These are phyloP conservation scores for Gaultheria prostrata DNA, from an alignment of 148 eudicot genomes.

Conservation along the genomic window DNA sequence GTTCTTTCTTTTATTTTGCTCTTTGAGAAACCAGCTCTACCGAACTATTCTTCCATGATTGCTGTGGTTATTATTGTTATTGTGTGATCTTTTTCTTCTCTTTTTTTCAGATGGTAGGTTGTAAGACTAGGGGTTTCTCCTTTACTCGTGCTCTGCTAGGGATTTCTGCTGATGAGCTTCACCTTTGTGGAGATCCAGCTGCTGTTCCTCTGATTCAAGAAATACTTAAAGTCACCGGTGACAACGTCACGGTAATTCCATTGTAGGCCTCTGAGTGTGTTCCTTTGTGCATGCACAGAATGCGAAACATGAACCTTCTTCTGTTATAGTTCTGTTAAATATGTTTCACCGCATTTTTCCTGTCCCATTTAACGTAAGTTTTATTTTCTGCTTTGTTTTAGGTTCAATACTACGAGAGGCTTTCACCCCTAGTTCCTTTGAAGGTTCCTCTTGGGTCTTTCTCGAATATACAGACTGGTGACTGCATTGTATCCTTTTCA, in stretches of 20 bases:
- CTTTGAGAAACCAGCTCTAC: not conserved
- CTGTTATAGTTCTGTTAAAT: not conserved
- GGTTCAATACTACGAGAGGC: constrained; percentile 83
- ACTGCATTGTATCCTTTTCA: constrained; percentile 92
- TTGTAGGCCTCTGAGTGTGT: not conserved
- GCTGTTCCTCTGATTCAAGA: constrained; percentile 84
- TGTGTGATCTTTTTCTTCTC: not conserved
- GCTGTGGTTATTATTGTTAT: not conserved
- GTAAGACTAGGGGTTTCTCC: constrained; percentile 82
- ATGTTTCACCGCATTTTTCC: not conserved
- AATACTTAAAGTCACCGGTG: constrained; percentile 81
- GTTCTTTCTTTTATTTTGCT: not conserved
- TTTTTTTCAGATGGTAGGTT: constrained; percentile 73
- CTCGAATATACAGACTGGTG: constrained; percentile 70
- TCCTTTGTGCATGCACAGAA: not conserved
- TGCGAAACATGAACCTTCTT: not conserved
- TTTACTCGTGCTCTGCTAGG: constrained; percentile 97
- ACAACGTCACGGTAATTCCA: constrained; percentile 54
- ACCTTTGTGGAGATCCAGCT: constrained; percentile 94
- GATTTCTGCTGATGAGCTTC: constrained; percentile 81
- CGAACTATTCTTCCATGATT: not conserved
- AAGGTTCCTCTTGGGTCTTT: constrained; percentile 74
- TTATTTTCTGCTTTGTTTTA: constrained; percentile 26
- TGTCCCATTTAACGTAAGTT: constrained; percentile 11
- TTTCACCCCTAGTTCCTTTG: constrained; percentile 80